Conservation (phyloP, 345 rosid genomes). For the Nephelium lappaceum region DNA sequence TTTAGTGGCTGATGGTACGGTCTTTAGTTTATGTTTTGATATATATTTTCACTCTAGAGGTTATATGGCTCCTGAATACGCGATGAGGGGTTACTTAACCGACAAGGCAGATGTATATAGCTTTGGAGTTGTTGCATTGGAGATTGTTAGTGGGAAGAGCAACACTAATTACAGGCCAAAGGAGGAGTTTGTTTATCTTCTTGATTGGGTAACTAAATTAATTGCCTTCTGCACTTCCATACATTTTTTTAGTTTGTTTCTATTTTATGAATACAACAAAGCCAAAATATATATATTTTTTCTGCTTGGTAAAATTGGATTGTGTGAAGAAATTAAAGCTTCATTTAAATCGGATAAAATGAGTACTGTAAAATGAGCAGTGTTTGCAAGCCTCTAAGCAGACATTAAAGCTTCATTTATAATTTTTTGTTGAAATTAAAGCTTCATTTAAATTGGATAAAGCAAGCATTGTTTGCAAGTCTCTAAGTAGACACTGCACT, state of each 20-base stretch:
- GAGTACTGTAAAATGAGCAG: no score
- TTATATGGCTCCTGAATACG: slow-evolving; percentile 99
- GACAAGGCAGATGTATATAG: slow-evolving; percentile 95
- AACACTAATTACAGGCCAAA: slow-evolving; percentile 95
- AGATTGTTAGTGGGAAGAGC: slow-evolving; percentile 92
- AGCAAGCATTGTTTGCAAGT: no score
- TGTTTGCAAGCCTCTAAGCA: no score
- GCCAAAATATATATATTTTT: not conserved
- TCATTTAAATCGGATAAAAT: no score
- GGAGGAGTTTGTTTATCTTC: slow-evolving; percentile 93
- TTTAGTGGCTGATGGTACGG: not conserved
- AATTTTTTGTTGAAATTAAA: no score
- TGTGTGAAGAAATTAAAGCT: no score
- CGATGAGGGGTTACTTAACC: slow-evolving; percentile 97
- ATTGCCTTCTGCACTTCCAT: not conserved
- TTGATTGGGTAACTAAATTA: slow-evolving; percentile 66
- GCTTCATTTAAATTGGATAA: no score
- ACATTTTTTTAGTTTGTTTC: not conserved
- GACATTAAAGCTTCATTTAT: no score
- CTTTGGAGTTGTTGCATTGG: slow-evolving; percentile 78
- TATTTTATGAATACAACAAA: no score
- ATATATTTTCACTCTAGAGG: slow-evolving; percentile 49
- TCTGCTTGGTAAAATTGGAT: not conserved
- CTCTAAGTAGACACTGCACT: no score
- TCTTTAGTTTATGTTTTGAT: not conserved